phyloP scores from a whole-genome alignment of 2,329 filamentous ascomycete species.

The Gnomoniopsis sp. region DNA sequence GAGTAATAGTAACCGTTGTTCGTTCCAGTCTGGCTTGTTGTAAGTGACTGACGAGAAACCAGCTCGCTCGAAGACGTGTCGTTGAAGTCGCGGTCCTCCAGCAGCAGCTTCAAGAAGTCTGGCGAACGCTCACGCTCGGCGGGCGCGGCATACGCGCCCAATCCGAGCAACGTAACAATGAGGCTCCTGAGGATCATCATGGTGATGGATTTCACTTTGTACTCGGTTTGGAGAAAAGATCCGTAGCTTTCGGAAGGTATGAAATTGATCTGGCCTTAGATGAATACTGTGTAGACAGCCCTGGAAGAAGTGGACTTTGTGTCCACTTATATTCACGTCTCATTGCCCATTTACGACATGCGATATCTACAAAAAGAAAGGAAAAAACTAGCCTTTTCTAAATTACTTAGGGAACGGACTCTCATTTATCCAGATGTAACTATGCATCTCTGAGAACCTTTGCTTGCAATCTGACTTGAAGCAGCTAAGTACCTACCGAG shows the following conservation, averaged over 20 bases:
- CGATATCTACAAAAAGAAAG: too few relatives aligned
- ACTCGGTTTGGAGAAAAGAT: neutral
- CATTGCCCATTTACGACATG: neutral
- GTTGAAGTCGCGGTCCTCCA: neutral
- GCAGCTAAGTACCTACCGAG: too few relatives aligned
- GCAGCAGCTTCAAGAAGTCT: neutral
- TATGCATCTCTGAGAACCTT: neutral
- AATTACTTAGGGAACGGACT: neutral
- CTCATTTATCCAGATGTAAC: neutral
- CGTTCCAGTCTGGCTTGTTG: constrained; percentile 45
- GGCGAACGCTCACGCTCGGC: neutral
- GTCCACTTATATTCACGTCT: neutral
- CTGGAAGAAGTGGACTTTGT: neutral
- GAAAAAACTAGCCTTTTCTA: too few relatives aligned
- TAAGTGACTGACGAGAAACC: constrained; percentile 19
- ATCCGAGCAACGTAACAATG: neutral
- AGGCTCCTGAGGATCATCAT: neutral
- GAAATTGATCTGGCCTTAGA: too few relatives aligned
- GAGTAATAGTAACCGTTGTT: constrained; percentile 59
- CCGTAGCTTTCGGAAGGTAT: too few relatives aligned
- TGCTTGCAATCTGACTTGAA: neutral
- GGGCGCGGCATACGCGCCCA: neutral
- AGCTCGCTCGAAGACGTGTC: neutral
- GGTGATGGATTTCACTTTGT: neutral
- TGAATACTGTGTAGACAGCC: neutral